Evolutionary conservation across 108 stramenopile species (phyloP).

Genomic region (Cyclotella baltica): DNA sequence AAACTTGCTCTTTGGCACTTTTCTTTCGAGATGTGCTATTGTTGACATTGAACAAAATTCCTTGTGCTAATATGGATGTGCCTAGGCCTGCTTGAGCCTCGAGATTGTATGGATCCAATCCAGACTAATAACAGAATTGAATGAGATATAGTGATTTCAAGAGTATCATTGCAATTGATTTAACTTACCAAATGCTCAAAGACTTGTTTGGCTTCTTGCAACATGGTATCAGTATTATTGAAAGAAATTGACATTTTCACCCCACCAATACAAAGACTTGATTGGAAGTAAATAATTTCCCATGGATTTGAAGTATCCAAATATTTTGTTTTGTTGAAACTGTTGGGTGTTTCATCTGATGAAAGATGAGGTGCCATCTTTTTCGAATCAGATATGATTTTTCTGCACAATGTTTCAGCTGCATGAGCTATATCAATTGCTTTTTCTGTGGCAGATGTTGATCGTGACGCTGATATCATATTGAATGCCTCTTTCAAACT

Average conservation of each 20-base stretch:
- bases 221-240: conserved; percentile 20
- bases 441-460: background rate
- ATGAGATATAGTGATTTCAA: background rate
- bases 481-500: conserved; percentile 3
- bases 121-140: conserved; percentile 8
- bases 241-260: conserved; percentile 10
- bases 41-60: conserved; percentile 21
- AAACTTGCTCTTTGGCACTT: conserved; percentile 9
- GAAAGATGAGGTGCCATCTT: background rate
- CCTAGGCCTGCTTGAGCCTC: conserved; percentile 39
- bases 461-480: background rate
- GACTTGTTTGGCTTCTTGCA: conserved; percentile 20
- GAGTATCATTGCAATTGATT: background rate
- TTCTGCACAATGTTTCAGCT: background rate
- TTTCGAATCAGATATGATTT: background rate
- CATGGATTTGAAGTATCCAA: background rate
- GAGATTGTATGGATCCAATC: conserved; percentile 21
- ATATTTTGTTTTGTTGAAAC: background rate
- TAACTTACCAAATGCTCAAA: conserved; percentile 35
- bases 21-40: background rate
- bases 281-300: background rate
- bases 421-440: background rate
- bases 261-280: conserved; percentile 25
- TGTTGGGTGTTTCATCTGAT: background rate
- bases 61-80: conserved; percentile 41